Evolutionary conservation across 192 early-diverging fungal genomes (phyloP).

Genomic region (Gigaspora rosea): DNA sequence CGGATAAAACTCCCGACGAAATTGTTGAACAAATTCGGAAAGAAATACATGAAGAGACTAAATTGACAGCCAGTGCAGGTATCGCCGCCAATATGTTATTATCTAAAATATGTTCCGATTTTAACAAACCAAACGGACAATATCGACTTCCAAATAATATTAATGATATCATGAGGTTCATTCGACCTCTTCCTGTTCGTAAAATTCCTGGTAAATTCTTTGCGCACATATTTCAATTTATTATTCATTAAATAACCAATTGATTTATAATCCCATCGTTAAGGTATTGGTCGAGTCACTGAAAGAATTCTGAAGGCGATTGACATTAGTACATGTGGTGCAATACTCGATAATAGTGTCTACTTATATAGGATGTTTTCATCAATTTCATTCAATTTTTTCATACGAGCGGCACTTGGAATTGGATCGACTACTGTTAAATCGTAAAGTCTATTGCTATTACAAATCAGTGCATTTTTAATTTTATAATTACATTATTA

Average conservation of each 20-base stretch:
- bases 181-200: constrained; percentile 50
- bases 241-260: no score
- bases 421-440: constrained; percentile 48
- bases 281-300: constrained; percentile 48
- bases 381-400: constrained; percentile 50
- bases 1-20: constrained; percentile 36
- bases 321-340: constrained; percentile 53
- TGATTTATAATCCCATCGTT: no score
- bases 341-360: constrained; percentile 43
- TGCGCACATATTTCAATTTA: no score
- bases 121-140: constrained; percentile 76
- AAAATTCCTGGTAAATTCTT: constrained; percentile 48
- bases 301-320: constrained; percentile 56
- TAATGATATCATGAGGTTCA: constrained; percentile 48
- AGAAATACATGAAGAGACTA: constrained; percentile 50
- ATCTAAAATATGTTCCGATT: constrained; percentile 54
- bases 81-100: constrained; percentile 54
- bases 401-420: constrained; percentile 45
- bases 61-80: constrained; percentile 51
- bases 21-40: constrained; percentile 53
- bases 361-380: constrained; percentile 50
- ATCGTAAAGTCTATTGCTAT: background rate
- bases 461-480: background rate
- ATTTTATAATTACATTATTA: background rate
- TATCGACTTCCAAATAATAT: constrained; percentile 46